Percentiles rank a stretch among this genome's conserved stretches.
These are phyloP conservation scores for Mucor velutinosus DNA, from an alignment of 371 early-diverging fungal species.

Conservation along the genomic window DNA sequence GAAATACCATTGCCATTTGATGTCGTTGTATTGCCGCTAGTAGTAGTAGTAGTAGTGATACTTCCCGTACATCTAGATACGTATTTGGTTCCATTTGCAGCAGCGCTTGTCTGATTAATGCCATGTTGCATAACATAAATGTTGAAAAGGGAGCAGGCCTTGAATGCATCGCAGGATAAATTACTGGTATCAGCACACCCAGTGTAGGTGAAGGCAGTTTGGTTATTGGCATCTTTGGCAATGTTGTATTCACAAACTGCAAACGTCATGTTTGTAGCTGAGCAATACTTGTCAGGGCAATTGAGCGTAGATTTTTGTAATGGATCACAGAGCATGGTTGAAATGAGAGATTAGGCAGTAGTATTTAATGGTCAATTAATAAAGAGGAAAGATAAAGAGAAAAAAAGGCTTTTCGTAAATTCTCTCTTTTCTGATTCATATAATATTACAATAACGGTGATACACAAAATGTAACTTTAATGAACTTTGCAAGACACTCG, in stretches of 20 bases:
- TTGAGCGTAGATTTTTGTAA: not conserved
- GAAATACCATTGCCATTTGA: not conserved
- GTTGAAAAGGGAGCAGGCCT: not conserved
- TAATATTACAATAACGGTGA: not conserved
- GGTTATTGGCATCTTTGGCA: not conserved
- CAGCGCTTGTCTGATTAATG: not conserved
- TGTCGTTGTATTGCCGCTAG: not conserved
- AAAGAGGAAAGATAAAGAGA: not conserved
- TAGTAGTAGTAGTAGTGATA: not conserved
- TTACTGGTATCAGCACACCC: not conserved
- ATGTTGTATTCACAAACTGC: not conserved
- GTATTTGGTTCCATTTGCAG: not conserved
- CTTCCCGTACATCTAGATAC: not conserved
- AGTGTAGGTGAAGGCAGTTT: not conserved
- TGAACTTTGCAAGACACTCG: not conserved
- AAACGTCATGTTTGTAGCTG: not conserved
- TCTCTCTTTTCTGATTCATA: not conserved
- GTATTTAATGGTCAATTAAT: not conserved
- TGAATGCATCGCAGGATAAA: not conserved
- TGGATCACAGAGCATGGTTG: not conserved
- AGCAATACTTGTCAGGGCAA: not conserved
- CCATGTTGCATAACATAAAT: constrained; percentile 1
- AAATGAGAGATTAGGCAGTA: not conserved
- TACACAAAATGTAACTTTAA: constrained; percentile 1
- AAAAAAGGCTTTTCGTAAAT: not conserved